These are phyloP conservation scores for Rhizopogon roseolus DNA, from an alignment of 768 basidiomycete species.

Conservation along the genomic window DNA sequence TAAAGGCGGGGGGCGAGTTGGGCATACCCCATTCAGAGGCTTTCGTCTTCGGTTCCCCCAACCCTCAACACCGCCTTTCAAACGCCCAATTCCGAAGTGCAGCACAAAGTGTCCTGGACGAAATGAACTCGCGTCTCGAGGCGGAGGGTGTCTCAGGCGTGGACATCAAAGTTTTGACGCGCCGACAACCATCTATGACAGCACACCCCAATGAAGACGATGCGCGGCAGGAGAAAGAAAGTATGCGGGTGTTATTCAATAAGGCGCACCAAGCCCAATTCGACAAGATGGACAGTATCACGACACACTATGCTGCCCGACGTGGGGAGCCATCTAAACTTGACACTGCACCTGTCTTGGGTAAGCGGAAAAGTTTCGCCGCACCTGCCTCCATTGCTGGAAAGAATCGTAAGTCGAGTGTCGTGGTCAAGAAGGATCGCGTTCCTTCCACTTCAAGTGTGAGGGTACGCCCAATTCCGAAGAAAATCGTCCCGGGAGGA, in stretches of 20 bases:
- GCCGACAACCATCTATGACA: constrained; percentile 5
- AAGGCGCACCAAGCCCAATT: constrained; percentile 63
- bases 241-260: constrained; percentile 41
- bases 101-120: constrained; percentile 68
- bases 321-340: constrained; percentile 21
- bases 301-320: constrained; percentile 43
- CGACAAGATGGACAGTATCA: constrained; percentile 75
- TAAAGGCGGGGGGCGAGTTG: background rate
- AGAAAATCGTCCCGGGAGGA: constrained; percentile 43
- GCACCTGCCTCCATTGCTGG: constrained; percentile 17
- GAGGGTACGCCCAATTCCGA: constrained; percentile 10
- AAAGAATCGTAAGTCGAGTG: constrained; percentile 49
- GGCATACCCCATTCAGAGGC: constrained; percentile 31
- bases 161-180: constrained; percentile 39
- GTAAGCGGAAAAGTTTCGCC: constrained; percentile 33
- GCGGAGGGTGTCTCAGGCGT: constrained; percentile 51
- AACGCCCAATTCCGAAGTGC: constrained; percentile 64
- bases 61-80: constrained; percentile 55
- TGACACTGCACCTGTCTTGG: constrained; percentile 11
- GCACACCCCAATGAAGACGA: background rate
- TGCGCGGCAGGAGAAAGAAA: constrained; percentile 16
- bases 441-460: background rate
- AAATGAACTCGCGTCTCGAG: constrained; percentile 74
- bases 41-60: constrained; percentile 78
- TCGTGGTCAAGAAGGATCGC: constrained; percentile 28